phyloP scores from a whole-genome alignment of 257 asterid species.

The Perilla frutescens region DNA sequence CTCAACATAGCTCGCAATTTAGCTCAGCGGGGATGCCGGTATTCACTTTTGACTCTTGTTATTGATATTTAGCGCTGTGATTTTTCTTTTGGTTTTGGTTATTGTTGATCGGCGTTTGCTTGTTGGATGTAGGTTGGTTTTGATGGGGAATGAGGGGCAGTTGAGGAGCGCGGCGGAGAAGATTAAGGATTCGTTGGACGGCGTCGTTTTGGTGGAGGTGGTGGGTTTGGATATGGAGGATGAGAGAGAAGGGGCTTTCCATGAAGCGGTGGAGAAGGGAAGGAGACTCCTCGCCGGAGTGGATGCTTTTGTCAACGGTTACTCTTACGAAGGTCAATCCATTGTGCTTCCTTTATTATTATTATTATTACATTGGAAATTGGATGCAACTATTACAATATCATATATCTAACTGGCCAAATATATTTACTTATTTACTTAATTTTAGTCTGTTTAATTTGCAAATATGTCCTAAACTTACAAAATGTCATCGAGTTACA shows the following conservation, averaged over 20 bases:
- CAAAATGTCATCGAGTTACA: too few relatives aligned
- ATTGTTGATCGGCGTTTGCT: background rate
- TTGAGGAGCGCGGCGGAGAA: constrained; percentile 59
- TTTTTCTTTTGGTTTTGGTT: background rate
- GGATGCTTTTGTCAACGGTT: constrained; percentile 83
- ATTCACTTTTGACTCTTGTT: background rate
- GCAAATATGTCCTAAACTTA: too few relatives aligned
- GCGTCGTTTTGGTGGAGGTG: constrained; percentile 54
- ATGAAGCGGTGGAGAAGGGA: constrained; percentile 73
- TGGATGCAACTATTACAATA: too few relatives aligned
- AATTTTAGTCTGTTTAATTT: too few relatives aligned
- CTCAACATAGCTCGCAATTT: constrained; percentile 68
- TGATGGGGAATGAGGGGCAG: constrained; percentile 77
- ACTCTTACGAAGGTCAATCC: constrained; percentile 75
- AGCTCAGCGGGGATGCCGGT: constrained; percentile 91
- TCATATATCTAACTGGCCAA: too few relatives aligned
- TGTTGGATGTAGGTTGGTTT: constrained; percentile 56
- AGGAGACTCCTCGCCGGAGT: constrained; percentile 56
- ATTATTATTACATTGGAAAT: background rate
- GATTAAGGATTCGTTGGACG: constrained; percentile 54
- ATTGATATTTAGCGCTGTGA: background rate
- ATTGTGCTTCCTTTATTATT: background rate
- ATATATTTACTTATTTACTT: too few relatives aligned
- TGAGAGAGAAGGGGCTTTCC: constrained; percentile 58
- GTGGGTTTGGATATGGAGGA: constrained; percentile 80